A percentile compares a stretch with the other conserved stretches of the same genome.
Conservation (phyloP, 73 alveolate genomes). For the Tetrahymena malaccensis region DNA sequence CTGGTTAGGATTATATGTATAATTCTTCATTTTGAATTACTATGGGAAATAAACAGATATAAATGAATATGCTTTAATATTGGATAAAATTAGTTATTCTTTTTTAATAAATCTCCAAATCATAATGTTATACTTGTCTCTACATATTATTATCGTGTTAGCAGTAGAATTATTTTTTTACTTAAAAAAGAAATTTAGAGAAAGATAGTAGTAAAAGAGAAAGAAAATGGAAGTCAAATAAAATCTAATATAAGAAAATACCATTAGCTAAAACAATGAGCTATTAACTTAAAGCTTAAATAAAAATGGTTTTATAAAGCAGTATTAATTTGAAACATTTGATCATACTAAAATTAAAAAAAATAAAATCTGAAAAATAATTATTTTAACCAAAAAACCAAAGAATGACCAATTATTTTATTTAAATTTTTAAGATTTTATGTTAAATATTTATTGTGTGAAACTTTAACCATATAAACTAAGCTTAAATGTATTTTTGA, state of each 20-base stretch:
- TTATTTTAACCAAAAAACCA: too few species aligned
- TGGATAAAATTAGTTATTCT: background rate
- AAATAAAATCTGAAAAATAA: too few species aligned
- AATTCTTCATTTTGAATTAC: background rate
- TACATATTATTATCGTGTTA: background rate
- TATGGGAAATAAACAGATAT: background rate
- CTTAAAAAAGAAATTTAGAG: background rate
- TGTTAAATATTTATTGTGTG: background rate
- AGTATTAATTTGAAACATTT: too few species aligned
- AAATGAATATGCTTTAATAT: background rate
- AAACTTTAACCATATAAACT: too few species aligned
- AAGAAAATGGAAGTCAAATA: background rate
- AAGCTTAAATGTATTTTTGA: too few species aligned
- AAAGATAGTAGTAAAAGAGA: background rate
- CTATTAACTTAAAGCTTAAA: too few species aligned
- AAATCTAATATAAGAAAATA: background rate
- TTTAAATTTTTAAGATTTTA: background rate
- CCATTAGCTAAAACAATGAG: background rate
- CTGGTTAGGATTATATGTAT: background rate
- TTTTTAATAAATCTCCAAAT: background rate
- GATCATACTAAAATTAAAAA: too few species aligned
- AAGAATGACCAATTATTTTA: too few species aligned
- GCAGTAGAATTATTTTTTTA: background rate
- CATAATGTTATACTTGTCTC: background rate
- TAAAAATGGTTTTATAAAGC: too few species aligned